A percentile compares a stretch with the other conserved stretches of the same genome.
These are phyloP conservation scores for Eimeria maxima DNA, from an alignment of 169 alveolate species.

Conservation along the genomic window DNA sequence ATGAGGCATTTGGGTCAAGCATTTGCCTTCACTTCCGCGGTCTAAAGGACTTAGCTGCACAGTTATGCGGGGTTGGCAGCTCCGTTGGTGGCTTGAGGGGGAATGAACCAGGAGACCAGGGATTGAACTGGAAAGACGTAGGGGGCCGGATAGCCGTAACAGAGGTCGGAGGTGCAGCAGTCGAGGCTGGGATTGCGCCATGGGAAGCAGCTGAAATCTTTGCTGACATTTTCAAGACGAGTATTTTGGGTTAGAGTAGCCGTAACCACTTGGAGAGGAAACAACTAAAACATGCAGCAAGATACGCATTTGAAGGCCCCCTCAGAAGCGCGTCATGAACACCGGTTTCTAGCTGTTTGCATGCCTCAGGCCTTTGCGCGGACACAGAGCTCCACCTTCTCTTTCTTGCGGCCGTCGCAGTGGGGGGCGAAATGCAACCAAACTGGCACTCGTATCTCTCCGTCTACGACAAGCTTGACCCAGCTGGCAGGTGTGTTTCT, in stretches of 20 bases:
- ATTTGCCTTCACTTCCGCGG: slow-evolving; percentile 62
- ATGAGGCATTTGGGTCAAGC: slow-evolving; percentile 36
- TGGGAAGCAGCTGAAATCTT: slow-evolving; percentile 79
- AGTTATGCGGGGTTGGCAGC: background rate
- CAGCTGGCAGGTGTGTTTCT: slow-evolving; percentile 36
- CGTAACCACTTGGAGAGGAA: background rate
- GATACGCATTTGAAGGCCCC: background rate
- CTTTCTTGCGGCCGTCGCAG: slow-evolving; percentile 59
- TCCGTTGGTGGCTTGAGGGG: background rate
- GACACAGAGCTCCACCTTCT: slow-evolving; percentile 53
- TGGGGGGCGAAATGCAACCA: slow-evolving; percentile 60
- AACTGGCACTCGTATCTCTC: slow-evolving; percentile 72
- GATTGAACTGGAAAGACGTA: slow-evolving; percentile 8
- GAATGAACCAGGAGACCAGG: background rate
- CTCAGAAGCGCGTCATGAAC: background rate
- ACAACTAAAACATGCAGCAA: background rate
- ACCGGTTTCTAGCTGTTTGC: background rate
- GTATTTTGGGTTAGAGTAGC: slow-evolving; percentile 67
- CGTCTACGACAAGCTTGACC: slow-evolving; percentile 54
- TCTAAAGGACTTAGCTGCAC: slow-evolving; percentile 54
- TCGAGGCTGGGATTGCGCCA: slow-evolving; percentile 78
- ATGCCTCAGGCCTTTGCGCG: slow-evolving; percentile 72
- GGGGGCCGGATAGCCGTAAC: slow-evolving; percentile 67
- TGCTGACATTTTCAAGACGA: slow-evolving; percentile 79
- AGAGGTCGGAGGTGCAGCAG: slow-evolving; percentile 80